Evolutionary conservation across 371 early-diverging fungal genomes (phyloP).

Genomic region (Phascolomyces articulosus): DNA sequence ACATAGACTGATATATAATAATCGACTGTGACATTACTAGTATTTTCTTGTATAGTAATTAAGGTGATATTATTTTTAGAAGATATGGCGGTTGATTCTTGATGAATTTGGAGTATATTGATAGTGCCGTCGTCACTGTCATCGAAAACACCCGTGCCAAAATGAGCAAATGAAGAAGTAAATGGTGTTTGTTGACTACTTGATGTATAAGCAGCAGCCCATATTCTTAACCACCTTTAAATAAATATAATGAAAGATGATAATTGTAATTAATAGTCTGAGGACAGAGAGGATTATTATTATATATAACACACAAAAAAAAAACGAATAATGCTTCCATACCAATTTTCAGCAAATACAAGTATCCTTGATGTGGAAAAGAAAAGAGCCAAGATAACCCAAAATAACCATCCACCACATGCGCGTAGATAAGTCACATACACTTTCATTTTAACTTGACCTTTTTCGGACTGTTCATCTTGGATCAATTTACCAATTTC

Average conservation of each 20-base stretch:
- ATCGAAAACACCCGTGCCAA: too few species aligned
- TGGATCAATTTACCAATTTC: slow-evolving; percentile 35
- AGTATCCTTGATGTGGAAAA: slow-evolving; percentile 53
- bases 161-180: too few species aligned
- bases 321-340: background rate
- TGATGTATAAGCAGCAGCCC: slow-evolving; percentile 18
- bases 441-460: slow-evolving; percentile 61
- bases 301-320: too few species aligned
- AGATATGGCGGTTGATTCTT: too few species aligned
- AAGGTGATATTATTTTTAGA: too few species aligned
- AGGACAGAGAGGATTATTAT: too few species aligned
- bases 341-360: slow-evolving; percentile 44
- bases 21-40: slow-evolving; percentile 15
- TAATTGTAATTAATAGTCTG: background rate
- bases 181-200: background rate
- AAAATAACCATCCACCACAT: slow-evolving; percentile 67
- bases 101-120: too few species aligned
- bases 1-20: slow-evolving; percentile 36
- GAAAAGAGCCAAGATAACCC: slow-evolving; percentile 44
- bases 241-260: background rate
- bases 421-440: slow-evolving; percentile 68
- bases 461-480: slow-evolving; percentile 48
- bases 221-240: slow-evolving; percentile 22
- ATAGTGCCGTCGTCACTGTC: too few species aligned
- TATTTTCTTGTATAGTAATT: background rate